Evolutionary conservation across 2,329 filamentous ascomycete genomes (phyloP).

Genomic region (Elsinoe batatas): DNA sequence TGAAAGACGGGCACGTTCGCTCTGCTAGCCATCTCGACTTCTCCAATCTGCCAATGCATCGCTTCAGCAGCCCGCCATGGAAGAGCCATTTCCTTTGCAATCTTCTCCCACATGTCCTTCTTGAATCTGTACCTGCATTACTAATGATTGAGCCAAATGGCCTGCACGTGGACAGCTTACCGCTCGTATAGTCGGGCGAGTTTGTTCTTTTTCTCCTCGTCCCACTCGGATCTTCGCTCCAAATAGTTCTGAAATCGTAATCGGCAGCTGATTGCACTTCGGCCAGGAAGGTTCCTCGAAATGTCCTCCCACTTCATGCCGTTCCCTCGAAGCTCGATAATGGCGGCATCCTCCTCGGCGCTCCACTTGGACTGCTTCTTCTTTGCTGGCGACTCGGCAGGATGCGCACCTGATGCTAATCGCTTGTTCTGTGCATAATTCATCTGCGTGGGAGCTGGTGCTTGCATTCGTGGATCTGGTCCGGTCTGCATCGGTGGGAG

Average conservation of each 20-base stretch:
- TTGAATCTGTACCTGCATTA: conserved; percentile 60
- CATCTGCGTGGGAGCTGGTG: conserved; percentile 27
- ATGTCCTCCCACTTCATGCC: conserved; percentile 99
- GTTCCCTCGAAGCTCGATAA: conserved; percentile 79
- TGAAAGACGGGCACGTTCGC: conserved; percentile 83
- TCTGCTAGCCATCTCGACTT: conserved; percentile 84
- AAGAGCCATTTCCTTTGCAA: conserved; percentile 88
- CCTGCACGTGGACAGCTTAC: conserved; percentile 42
- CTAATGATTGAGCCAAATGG: no score
- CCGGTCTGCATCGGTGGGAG: conserved; percentile 22
- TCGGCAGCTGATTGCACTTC: conserved; percentile 88
- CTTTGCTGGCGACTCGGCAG: conserved; percentile 61
- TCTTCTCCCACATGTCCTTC: conserved; percentile 93
- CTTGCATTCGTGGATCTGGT: conserved; percentile 28
- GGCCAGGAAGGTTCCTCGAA: conserved; percentile 76
- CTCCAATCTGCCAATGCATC: conserved; percentile 96
- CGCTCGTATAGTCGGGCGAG: conserved; percentile 89
- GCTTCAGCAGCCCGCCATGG: conserved; percentile 93
- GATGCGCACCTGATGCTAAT: conserved; percentile 36
- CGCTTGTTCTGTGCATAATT: conserved; percentile 27
- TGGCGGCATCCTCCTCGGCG: conserved; percentile 80
- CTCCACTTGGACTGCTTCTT: conserved; percentile 98
- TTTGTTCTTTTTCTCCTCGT: conserved; percentile 96
- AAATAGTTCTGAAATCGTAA: conserved; percentile 97
- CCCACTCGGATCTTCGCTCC: conserved; percentile 86